Evolutionary conservation across 192 early-diverging fungal genomes (phyloP).

Genomic region (Coemansia sp.): DNA sequence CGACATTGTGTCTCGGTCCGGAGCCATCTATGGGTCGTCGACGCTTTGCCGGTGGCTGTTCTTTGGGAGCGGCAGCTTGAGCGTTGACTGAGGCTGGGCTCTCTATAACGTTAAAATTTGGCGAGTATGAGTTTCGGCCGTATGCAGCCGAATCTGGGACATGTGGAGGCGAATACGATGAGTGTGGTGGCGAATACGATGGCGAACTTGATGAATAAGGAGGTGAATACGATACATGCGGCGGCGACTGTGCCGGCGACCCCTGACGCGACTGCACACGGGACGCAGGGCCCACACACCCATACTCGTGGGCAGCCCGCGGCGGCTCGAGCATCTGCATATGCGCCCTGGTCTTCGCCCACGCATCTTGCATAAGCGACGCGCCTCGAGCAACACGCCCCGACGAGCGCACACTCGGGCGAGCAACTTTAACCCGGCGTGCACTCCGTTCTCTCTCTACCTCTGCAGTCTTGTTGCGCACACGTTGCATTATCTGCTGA

Average conservation of each 20-base stretch:
- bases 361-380: conserved; percentile 35
- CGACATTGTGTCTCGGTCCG: neutral
- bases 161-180: conserved; percentile 45
- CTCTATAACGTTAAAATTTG: conserved; percentile 34
- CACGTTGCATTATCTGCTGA: conserved; percentile 34
- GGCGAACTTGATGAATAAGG: conserved; percentile 31
- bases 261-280: neutral
- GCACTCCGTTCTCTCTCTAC: conserved; percentile 27
- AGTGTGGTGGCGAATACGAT: conserved; percentile 34
- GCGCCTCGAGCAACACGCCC: conserved; percentile 3
- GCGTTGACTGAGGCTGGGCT: conserved; percentile 3
- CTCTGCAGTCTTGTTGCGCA: conserved; percentile 28
- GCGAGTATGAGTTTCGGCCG: conserved; percentile 7
- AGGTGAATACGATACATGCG: conserved; percentile 23
- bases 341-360: conserved; percentile 33
- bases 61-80: no score
- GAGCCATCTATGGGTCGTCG: conserved; percentile 9
- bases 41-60: neutral
- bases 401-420: neutral
- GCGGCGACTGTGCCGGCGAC: conserved; percentile 31
- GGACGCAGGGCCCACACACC: neutral
- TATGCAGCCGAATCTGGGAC: conserved; percentile 24
- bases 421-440: conserved; percentile 26
- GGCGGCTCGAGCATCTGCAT: conserved; percentile 30
- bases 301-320: neutral